Evolutionary conservation across 2,329 filamentous ascomycete genomes (phyloP).

Genomic region (Cladophialophora bantiana): DNA sequence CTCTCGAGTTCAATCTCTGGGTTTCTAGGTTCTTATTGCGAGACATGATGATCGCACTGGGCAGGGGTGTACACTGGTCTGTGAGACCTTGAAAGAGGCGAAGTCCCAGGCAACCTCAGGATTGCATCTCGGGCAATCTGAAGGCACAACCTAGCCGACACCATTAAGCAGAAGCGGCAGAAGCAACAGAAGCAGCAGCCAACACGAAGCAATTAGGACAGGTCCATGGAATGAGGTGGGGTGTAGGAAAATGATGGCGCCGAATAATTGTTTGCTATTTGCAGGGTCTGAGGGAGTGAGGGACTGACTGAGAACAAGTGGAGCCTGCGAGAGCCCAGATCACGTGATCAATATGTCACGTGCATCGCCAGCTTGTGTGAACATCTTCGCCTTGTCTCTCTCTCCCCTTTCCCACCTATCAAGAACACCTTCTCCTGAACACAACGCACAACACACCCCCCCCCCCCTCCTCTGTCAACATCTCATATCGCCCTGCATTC

Average conservation of each 20-base stretch:
- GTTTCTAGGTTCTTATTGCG: conserved; percentile 15
- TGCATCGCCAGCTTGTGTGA: background rate
- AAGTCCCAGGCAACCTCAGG: conserved; percentile 5
- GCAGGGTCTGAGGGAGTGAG: background rate
- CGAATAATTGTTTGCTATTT: conserved; percentile 2
- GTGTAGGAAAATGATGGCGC: background rate
- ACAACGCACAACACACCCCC: conserved; percentile 12
- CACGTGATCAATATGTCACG: background rate
- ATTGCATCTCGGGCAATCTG: background rate
- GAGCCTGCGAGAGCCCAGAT: background rate
- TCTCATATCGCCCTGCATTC: conserved; percentile 17
- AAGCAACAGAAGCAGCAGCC: background rate
- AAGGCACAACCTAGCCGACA: background rate
- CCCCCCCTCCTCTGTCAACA: background rate
- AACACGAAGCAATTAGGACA: background rate
- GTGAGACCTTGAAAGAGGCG: conserved; percentile 21
- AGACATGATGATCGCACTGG: conserved; percentile 20
- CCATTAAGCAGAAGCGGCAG: background rate
- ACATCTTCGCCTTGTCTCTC: background rate
- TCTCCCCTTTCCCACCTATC: background rate
- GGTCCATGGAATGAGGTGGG: background rate
- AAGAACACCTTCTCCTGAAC: conserved; percentile 15
- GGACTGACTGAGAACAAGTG: background rate
- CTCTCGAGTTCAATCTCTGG: conserved; percentile 5
- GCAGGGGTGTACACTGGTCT: conserved; percentile 15